phyloP scores from a whole-genome alignment of 805 yeast species.

The Zygosaccharomyces lentus region DNA sequence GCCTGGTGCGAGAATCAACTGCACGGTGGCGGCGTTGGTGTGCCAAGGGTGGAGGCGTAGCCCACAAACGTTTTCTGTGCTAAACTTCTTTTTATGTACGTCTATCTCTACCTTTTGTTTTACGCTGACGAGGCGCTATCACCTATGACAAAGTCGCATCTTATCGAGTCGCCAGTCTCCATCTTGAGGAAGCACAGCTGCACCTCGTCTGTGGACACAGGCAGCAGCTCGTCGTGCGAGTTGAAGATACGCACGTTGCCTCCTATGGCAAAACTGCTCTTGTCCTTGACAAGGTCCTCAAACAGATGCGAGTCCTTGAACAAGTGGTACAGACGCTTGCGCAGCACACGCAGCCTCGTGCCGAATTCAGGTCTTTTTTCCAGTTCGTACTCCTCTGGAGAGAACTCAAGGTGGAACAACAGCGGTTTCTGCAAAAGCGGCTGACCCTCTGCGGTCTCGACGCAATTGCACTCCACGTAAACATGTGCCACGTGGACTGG shows the following conservation, averaged over 20 bases:
- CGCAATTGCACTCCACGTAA: constrained; percentile 48
- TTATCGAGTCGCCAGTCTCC: constrained; percentile 48
- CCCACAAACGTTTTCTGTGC: neutral
- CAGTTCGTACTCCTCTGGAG: constrained; percentile 70
- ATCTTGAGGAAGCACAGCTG: constrained; percentile 50
- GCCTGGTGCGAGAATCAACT: constrained; percentile 57
- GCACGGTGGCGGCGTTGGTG: constrained; percentile 36
- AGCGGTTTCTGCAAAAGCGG: constrained; percentile 36
- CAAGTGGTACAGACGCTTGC: constrained; percentile 51
- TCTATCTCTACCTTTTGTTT: neutral
- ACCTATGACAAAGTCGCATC: constrained; percentile 34
- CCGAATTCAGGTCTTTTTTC: constrained; percentile 64
- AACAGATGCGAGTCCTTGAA: constrained; percentile 44
- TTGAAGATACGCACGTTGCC: constrained; percentile 38
- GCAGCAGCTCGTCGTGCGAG: constrained; percentile 30
- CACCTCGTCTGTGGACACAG: constrained; percentile 38
- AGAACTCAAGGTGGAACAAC: constrained; percentile 68
- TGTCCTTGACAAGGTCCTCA: constrained; percentile 19
- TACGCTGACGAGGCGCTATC: neutral
- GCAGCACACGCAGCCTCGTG: constrained; percentile 58
- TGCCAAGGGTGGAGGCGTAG: constrained; percentile 31
- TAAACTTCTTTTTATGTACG: neutral
- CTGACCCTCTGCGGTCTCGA: constrained; percentile 18
- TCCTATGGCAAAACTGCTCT: constrained; percentile 26
- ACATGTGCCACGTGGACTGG: constrained; percentile 80